Evolutionary conservation across 2,329 filamentous ascomycete genomes (phyloP).

Genomic region (Paradendryphiella salina): DNA sequence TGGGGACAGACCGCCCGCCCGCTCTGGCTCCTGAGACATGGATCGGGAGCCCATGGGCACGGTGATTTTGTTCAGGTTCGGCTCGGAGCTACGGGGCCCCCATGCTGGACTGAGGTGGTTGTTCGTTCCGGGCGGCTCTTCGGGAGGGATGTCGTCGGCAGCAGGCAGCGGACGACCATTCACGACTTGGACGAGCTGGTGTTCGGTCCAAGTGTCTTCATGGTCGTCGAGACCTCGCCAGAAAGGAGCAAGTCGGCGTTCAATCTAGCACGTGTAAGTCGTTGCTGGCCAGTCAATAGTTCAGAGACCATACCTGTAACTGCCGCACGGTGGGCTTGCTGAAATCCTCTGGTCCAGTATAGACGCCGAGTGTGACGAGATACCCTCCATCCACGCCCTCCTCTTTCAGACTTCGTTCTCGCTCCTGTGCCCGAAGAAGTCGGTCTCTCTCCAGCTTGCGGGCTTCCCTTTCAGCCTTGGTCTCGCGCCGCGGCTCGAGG

Average conservation of each 20-base stretch:
- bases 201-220: conserved; percentile 85
- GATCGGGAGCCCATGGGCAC: conserved; percentile 79
- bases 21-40: conserved; percentile 77
- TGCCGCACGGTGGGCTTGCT: conserved; percentile 86
- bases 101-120: conserved; percentile 41
- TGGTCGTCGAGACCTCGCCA: conserved; percentile 94
- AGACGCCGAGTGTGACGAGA: conserved; percentile 90
- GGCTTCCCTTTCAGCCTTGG: conserved; percentile 87
- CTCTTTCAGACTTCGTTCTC: conserved; percentile 85
- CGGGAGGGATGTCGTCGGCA: conserved; percentile 78
- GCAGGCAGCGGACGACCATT: conserved; percentile 81
- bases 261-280: conserved; percentile 66
- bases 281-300: conserved; percentile 3
- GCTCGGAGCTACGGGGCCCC: conserved; percentile 57
- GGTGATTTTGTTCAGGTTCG: conserved; percentile 70
- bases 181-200: conserved; percentile 90
- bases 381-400: conserved; percentile 94
- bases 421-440: conserved; percentile 73
- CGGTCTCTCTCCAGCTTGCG: conserved; percentile 82
- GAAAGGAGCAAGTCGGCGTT: conserved; percentile 88
- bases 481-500: conserved; percentile 72
- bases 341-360: conserved; percentile 90
- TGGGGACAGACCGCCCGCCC: conserved; percentile 59
- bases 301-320: conserved; percentile 70
- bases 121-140: conserved; percentile 58